A percentile compares a stretch with the other conserved stretches of the same genome.
Conservation (phyloP, 495 filamentous ascomycete genomes). For the Pseudotulostoma volvatum region DNA sequence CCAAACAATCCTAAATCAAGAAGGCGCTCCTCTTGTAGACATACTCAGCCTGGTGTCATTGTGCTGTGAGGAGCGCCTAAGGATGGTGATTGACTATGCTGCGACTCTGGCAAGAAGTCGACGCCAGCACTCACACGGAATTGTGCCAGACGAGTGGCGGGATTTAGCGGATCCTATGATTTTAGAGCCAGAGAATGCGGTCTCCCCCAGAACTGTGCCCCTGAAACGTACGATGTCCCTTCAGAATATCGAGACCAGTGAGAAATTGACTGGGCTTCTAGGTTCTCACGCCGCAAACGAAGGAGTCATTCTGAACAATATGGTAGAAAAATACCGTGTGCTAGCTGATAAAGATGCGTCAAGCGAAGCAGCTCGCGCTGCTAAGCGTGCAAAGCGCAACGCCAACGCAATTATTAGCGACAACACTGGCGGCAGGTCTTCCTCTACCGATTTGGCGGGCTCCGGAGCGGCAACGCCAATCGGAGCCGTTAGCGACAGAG, state of each 20-base stretch:
- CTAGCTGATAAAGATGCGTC: slow-evolving; percentile 20
- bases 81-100: slow-evolving; percentile 54
- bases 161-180: slow-evolving; percentile 40
- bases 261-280: not conserved
- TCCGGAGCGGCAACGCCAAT: slow-evolving; percentile 26
- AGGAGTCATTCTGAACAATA: not conserved
- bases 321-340: slow-evolving; percentile 3
- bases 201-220: slow-evolving; percentile 32
- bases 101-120: slow-evolving; percentile 45
- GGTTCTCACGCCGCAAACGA: slow-evolving; percentile 1
- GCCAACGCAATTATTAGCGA: slow-evolving; percentile 28
- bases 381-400: slow-evolving; percentile 32
- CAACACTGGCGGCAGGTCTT: slow-evolving; percentile 14
- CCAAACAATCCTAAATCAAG: slow-evolving; percentile 44
- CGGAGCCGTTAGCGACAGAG: slow-evolving; percentile 18
- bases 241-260: too few relatives aligned
- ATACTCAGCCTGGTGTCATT: slow-evolving; percentile 61
- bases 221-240: slow-evolving; percentile 39
- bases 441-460: slow-evolving; percentile 23
- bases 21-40: slow-evolving; percentile 51
- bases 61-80: slow-evolving; percentile 52
- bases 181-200: slow-evolving; percentile 16
- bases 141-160: slow-evolving; percentile 50
- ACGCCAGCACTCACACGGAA: slow-evolving; percentile 53
- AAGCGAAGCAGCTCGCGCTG: slow-evolving; percentile 35